phyloP scores from a whole-genome alignment of 2,329 filamentous ascomycete species.

The Claviceps paspali region DNA sequence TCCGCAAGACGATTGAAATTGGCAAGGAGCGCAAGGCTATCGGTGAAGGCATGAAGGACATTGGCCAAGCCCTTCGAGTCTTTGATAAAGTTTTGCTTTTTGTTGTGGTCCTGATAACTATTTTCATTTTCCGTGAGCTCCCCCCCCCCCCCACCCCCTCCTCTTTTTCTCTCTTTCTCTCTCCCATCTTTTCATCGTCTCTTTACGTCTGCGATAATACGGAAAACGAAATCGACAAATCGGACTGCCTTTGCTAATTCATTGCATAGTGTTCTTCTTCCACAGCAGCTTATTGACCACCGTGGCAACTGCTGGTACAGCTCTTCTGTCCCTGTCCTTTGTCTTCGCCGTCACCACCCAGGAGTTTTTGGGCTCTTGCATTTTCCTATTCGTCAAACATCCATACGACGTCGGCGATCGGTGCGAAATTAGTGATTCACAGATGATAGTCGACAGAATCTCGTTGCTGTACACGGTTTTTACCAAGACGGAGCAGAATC shows the following conservation, averaged over 20 bases:
- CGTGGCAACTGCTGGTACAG: slow-evolving; percentile 77
- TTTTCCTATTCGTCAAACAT: slow-evolving; percentile 98
- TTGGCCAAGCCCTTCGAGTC: slow-evolving; percentile 83
- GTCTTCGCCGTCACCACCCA: slow-evolving; percentile 85
- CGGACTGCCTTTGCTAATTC: background rate
- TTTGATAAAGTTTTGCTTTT: slow-evolving; percentile 75
- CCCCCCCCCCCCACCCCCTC: no score
- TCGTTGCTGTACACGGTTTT: slow-evolving; percentile 90
- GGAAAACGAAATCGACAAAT: background rate
- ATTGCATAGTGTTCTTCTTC: slow-evolving; percentile 58
- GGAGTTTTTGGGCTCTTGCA: slow-evolving; percentile 94
- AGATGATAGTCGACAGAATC: slow-evolving; percentile 81
- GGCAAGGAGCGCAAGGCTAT: slow-evolving; percentile 80
- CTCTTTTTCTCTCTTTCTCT: no score
- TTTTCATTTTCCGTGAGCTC: slow-evolving; percentile 65
- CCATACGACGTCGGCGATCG: slow-evolving; percentile 93
- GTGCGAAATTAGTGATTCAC: slow-evolving; percentile 58
- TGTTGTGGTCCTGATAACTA: slow-evolving; percentile 62
- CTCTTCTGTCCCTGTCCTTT: slow-evolving; percentile 89
- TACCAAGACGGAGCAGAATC: slow-evolving; percentile 66
- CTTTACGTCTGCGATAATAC: no score
- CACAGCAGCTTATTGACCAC: slow-evolving; percentile 74
- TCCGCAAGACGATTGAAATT: slow-evolving; percentile 70
- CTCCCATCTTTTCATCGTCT: no score
- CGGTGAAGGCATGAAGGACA: slow-evolving; percentile 88